Conservation (phyloP, 176 grass and related monocot genomes). For the Carex kokanica region DNA sequence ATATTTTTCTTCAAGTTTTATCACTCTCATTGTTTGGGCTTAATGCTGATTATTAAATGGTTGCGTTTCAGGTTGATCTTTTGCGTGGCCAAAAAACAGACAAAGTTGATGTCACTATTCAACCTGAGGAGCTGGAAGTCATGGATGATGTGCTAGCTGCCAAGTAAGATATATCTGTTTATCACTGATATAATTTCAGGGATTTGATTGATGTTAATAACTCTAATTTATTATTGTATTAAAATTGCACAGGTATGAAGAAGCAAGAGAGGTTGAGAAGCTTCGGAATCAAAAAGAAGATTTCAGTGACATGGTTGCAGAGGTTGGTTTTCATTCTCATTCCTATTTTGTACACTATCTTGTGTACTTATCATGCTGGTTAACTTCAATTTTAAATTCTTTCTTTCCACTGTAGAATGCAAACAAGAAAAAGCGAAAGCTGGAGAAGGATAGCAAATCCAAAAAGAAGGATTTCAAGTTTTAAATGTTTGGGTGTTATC, state of each 20-base stretch:
- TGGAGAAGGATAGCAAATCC: constrained; percentile 80
- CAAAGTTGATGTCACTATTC: constrained; percentile 98
- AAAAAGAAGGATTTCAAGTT: constrained; percentile 99
- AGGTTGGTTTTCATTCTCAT: constrained; percentile 32
- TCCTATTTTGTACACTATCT: neutral
- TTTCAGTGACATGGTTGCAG: constrained; percentile 97
- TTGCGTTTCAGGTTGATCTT: constrained; percentile 70
- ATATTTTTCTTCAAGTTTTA: neutral
- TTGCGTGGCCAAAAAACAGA: constrained; percentile 89
- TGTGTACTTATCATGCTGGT: neutral
- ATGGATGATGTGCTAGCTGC: constrained; percentile 98
- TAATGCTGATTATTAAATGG: neutral
- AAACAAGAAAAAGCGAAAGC: constrained; percentile 86
- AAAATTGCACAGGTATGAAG: constrained; percentile 57
- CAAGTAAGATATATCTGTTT: constrained; percentile 54
- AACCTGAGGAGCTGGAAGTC: constrained; percentile 86
- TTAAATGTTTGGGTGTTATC: constrained; percentile 20
- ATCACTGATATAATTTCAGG: neutral
- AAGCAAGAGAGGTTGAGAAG: constrained; percentile 87
- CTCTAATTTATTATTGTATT: constrained; percentile 1
- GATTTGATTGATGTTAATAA: neutral
- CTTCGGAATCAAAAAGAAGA: constrained; percentile 91
- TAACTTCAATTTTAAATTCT: neutral
- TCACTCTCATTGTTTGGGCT: neutral
- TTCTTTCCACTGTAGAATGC: constrained; percentile 52